A percentile compares a stretch with the other conserved stretches of the same genome.
These are phyloP conservation scores for Stagonosporopsis cucurbitacearum DNA, from an alignment of 2,329 filamentous ascomycete species.

Conservation along the genomic window DNA sequence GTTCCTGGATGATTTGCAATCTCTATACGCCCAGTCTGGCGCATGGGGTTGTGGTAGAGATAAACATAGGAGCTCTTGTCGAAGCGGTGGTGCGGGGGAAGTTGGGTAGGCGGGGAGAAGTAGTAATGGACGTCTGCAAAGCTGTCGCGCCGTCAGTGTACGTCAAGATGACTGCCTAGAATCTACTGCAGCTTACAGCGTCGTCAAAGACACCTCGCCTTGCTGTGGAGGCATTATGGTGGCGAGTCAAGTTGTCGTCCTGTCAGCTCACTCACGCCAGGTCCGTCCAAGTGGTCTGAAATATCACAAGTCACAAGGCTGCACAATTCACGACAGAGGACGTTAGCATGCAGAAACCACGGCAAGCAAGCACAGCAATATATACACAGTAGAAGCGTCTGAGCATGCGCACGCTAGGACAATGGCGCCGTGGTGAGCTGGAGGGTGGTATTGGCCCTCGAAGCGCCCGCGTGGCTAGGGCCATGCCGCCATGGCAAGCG, in stretches of 20 bases:
- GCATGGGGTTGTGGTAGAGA: constrained; percentile 74
- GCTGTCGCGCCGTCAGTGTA: constrained; percentile 52
- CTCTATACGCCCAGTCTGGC: constrained; percentile 73
- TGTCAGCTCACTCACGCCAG: constrained; percentile 18
- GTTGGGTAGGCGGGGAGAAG: constrained; percentile 70
- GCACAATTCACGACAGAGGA: constrained; percentile 1
- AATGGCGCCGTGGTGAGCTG: constrained; percentile 12
- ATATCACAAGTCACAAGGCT: constrained; percentile 11
- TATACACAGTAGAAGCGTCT: constrained; percentile 27
- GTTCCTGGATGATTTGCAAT: constrained; percentile 77
- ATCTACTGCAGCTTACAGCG: constrained; percentile 51
- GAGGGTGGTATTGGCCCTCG: constrained; percentile 25
- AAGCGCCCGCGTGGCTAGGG: constrained; percentile 41
- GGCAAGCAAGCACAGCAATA: constrained; percentile 22
- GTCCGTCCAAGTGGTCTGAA: constrained; percentile 14
- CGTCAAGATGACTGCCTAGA: too few relatives aligned
- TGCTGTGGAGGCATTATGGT: constrained; percentile 55
- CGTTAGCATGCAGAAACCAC: constrained; percentile 23
- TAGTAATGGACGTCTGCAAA: constrained; percentile 83
- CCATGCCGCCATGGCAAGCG: constrained; percentile 24
- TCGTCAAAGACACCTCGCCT: constrained; percentile 56
- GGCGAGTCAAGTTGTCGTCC: constrained; percentile 5
- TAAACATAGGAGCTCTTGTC: constrained; percentile 82
- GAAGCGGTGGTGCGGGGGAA: constrained; percentile 79
- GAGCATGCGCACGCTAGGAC: constrained; percentile 20